Conservation (phyloP, 2,329 filamentous ascomycete species). For the Penicillium sp. region DNA sequence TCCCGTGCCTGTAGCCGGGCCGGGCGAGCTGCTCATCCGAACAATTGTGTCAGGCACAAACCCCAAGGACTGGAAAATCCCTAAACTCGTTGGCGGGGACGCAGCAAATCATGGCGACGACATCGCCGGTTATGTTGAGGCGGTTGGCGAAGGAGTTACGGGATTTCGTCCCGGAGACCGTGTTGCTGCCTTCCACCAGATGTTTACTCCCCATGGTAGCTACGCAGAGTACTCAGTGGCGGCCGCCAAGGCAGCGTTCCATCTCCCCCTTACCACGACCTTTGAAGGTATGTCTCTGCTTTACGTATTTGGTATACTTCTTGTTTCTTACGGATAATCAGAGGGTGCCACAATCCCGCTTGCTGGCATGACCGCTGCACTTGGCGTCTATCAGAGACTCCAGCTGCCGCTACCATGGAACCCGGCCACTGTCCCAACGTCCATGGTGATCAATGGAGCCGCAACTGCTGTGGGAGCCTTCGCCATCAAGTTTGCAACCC, state of each 20-base stretch:
- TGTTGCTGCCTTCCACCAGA: constrained; percentile 47
- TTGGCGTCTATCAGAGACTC: constrained; percentile 5
- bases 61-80: constrained; percentile 47
- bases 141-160: constrained; percentile 49
- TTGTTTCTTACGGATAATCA: too few species aligned
- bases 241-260: constrained; percentile 50
- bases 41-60: constrained; percentile 29
- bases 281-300: neutral
- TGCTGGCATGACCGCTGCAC: constrained; percentile 7
- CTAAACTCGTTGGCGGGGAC: neutral
- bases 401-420: constrained; percentile 11
- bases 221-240: constrained; percentile 56
- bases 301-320: too few species aligned
- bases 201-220: constrained; percentile 47
- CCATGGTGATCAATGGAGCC: constrained; percentile 9
- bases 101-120: constrained; percentile 47
- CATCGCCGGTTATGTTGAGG: constrained; percentile 49
- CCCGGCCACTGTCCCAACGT: neutral
- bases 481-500: constrained; percentile 11
- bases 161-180: constrained; percentile 55
- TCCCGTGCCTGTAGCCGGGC: too few species aligned
- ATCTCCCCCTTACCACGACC: neutral
- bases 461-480: constrained; percentile 9
- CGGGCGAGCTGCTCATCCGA: too few species aligned
- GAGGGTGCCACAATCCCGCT: constrained; percentile 15